These are phyloP conservation scores for Phytopythium kandeliae DNA, from an alignment of 352 stramenopile genomes.

Conservation along the genomic window DNA sequence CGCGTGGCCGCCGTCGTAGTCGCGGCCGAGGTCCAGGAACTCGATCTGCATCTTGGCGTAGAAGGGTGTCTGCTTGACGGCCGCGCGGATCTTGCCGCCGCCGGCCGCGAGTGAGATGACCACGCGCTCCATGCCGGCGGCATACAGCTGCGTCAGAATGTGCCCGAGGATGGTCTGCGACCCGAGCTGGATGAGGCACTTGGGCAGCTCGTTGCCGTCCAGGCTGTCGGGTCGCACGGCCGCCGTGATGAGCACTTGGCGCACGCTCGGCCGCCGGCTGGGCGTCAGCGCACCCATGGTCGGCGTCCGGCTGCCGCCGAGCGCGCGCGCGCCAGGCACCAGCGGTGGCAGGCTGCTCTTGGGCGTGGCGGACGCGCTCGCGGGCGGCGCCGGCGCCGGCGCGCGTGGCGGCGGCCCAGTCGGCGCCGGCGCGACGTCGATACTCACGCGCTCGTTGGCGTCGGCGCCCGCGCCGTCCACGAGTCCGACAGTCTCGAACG, in stretches of 20 bases:
- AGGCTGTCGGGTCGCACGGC: slow-evolving; percentile 45
- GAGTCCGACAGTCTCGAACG: slow-evolving; percentile 61
- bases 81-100: slow-evolving; percentile 48
- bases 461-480: background rate
- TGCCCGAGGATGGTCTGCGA: slow-evolving; percentile 73
- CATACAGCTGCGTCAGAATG: slow-evolving; percentile 73
- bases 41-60: slow-evolving; percentile 80
- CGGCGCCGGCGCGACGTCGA: slow-evolving; percentile 4
- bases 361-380: slow-evolving; percentile 8
- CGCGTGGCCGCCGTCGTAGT: slow-evolving; percentile 62
- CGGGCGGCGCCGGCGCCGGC: background rate
- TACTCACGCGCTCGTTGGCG: slow-evolving; percentile 10
- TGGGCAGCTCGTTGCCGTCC: slow-evolving; percentile 50
- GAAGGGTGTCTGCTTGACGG: slow-evolving; percentile 60
- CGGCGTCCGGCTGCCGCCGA: slow-evolving; percentile 3
- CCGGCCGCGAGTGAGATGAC: slow-evolving; percentile 70
- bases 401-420: too few species aligned
- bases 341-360: slow-evolving; percentile 10
- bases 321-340: background rate
- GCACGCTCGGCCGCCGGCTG: slow-evolving; percentile 15
- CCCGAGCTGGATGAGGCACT: slow-evolving; percentile 70
- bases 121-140: slow-evolving; percentile 66
- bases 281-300: slow-evolving; percentile 13
- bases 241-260: slow-evolving; percentile 63
- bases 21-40: slow-evolving; percentile 68